Conservation (phyloP, 148 eudicot species). For the Silene conica region DNA sequence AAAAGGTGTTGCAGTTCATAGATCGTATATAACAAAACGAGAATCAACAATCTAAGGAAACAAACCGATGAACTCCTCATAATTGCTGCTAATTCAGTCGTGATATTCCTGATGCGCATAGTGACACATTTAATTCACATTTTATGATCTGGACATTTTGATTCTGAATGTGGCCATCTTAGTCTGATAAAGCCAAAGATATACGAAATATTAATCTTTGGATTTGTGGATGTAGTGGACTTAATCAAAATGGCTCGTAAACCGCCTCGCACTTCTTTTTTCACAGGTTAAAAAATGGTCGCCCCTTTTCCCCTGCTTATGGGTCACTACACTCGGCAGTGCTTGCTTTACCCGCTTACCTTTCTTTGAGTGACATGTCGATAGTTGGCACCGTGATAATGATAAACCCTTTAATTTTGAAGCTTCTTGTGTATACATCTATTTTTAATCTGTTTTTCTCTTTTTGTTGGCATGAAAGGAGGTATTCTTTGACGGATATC, state of each 20-base stretch:
- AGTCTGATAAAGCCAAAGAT: not conserved
- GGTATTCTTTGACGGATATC: slow-evolving; percentile 49
- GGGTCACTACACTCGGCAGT: no score
- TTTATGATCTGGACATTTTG: not conserved
- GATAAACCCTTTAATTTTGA: not conserved
- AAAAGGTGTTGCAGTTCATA: no score
- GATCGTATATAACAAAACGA: not conserved
- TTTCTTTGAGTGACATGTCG: no score
- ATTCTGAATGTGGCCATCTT: not conserved
- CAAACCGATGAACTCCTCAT: not conserved
- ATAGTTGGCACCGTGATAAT: no score
- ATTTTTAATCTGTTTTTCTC: not conserved
- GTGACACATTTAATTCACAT: not conserved
- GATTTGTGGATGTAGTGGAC: no score
- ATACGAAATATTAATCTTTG: no score
- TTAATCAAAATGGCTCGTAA: no score
- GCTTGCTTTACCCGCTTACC: no score
- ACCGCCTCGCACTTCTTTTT: no score
- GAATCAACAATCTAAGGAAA: not conserved
- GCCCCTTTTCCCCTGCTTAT: no score
- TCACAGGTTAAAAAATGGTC: no score
- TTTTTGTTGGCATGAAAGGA: slow-evolving; percentile 37
- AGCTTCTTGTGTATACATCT: not conserved
- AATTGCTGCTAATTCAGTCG: not conserved
- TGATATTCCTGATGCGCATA: not conserved